phyloP scores from a whole-genome alignment of 805 yeast genomes.

The Wickerhamiella hasegawae region DNA sequence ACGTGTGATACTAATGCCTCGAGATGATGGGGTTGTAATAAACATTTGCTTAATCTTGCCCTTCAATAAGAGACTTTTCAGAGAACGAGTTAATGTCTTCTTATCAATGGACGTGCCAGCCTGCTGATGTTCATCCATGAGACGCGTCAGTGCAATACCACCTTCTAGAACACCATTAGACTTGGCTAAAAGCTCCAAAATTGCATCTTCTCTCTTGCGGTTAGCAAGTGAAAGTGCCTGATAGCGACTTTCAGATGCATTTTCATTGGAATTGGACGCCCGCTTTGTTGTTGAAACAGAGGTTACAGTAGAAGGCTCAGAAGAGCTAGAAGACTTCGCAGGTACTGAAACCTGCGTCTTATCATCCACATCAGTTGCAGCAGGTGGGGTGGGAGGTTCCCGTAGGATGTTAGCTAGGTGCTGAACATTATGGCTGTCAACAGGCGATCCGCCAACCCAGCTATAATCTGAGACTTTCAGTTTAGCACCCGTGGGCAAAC shows the following conservation, averaged over 20 bases:
- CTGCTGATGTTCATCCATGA: conserved; percentile 22
- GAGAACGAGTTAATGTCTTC: conserved; percentile 35
- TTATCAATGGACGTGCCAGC: conserved; percentile 34
- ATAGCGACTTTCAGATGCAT: too few relatives aligned
- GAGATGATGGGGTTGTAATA: conserved; percentile 12
- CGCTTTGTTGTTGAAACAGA: too few relatives aligned
- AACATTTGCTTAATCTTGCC: conserved; percentile 19
- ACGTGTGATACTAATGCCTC: conserved; percentile 11
- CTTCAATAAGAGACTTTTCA: conserved; percentile 22
- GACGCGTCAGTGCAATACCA: conserved; percentile 26
- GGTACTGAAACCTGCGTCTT: not conserved
- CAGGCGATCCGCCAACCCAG: too few relatives aligned
- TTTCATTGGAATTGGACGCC: too few relatives aligned
- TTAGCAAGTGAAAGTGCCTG: not conserved
- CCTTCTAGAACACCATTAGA: conserved; percentile 32
- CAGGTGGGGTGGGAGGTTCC: not conserved
- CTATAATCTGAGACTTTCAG: not conserved
- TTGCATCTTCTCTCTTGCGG: conserved; percentile 24
- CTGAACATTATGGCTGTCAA: too few relatives aligned
- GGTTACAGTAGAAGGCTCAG: too few relatives aligned
- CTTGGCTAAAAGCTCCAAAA: conserved; percentile 28
- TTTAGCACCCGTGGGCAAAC: too few relatives aligned
- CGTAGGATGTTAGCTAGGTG: not conserved
- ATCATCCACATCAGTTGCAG: not conserved
- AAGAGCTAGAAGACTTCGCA: too few relatives aligned